Conservation (phyloP, 495 filamentous ascomycete species). For the Venustampulla echinocandica region DNA sequence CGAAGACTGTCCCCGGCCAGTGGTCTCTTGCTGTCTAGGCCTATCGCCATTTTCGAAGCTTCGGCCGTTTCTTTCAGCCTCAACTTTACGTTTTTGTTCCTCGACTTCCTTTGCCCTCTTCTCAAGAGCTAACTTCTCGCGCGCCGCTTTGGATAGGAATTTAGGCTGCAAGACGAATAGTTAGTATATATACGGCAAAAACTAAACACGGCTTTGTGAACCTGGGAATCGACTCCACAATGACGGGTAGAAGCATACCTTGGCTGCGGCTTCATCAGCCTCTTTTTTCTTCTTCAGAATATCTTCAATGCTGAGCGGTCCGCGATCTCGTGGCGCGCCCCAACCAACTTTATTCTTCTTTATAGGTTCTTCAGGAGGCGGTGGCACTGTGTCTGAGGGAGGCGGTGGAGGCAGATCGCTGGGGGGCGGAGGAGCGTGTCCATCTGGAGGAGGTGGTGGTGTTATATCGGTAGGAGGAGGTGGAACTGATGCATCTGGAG, state of each 20-base stretch:
- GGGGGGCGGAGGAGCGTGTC: conserved; percentile 46
- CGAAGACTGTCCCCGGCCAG: conserved; percentile 15
- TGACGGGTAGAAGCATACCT: conserved; percentile 40
- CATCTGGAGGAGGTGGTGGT: conserved; percentile 32
- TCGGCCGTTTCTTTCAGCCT: conserved; percentile 34
- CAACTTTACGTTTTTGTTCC: conserved; percentile 50
- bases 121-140: conserved; percentile 78
- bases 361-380: conserved; percentile 27
- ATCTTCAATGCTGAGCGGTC: conserved; percentile 68
- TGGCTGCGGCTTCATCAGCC: conserved; percentile 66
- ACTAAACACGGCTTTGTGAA: conserved; percentile 21
- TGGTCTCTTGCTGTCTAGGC: conserved; percentile 1
- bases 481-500: conserved; percentile 36
- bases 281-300: conserved; percentile 70
- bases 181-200: conserved; percentile 23
- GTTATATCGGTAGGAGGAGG: conserved; percentile 44
- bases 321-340: conserved; percentile 33
- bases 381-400: conserved; percentile 31
- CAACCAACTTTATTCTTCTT: conserved; percentile 53
- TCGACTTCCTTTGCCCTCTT: conserved; percentile 80
- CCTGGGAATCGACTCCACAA: conserved; percentile 5
- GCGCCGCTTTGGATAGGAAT: conserved; percentile 83
- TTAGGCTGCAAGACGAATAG: conserved; percentile 54
- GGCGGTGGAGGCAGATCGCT: conserved; percentile 49
- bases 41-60: conserved; percentile 17